Conservation (phyloP, 2,329 filamentous ascomycete genomes). For the Phaeosphaeria sp. region DNA sequence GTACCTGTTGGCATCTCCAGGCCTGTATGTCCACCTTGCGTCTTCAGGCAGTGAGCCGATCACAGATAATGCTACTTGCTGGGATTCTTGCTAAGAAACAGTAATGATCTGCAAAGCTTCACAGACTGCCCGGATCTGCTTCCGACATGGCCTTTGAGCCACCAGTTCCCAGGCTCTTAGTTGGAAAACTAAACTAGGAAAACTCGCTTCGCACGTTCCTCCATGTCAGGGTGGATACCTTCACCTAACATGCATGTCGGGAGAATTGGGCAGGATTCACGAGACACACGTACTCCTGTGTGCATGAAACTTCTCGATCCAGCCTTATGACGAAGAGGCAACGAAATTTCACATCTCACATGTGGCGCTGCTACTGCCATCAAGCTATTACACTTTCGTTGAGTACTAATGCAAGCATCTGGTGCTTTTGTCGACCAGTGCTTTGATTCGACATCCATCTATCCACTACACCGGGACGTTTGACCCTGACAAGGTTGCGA, state of each 20-base stretch:
- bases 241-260: conserved; percentile 17
- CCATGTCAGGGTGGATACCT: conserved; percentile 8
- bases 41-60: conserved; percentile 20
- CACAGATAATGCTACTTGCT: conserved; percentile 20
- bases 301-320: conserved; percentile 25
- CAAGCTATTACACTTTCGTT: conserved; percentile 17
- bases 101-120: conserved; percentile 14
- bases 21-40: conserved; percentile 1
- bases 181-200: conserved; percentile 18
- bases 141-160: conserved; percentile 32
- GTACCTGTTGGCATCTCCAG: background rate
- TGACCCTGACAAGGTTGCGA: conserved; percentile 12
- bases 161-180: conserved; percentile 16
- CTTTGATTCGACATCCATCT: conserved; percentile 1
- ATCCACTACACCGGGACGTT: conserved; percentile 5
- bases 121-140: conserved; percentile 36
- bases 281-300: conserved; percentile 19
- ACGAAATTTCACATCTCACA: conserved; percentile 17
- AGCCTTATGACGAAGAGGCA: conserved; percentile 28
- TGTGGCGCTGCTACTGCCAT: conserved; percentile 32
- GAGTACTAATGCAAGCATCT: background rate
- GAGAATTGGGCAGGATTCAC: conserved; percentile 25
- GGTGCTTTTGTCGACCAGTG: background rate
- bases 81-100: conserved; percentile 20
- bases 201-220: conserved; percentile 24